Conservation (phyloP, 768 basidiomycete species). For the Pleurotus giganteus region DNA sequence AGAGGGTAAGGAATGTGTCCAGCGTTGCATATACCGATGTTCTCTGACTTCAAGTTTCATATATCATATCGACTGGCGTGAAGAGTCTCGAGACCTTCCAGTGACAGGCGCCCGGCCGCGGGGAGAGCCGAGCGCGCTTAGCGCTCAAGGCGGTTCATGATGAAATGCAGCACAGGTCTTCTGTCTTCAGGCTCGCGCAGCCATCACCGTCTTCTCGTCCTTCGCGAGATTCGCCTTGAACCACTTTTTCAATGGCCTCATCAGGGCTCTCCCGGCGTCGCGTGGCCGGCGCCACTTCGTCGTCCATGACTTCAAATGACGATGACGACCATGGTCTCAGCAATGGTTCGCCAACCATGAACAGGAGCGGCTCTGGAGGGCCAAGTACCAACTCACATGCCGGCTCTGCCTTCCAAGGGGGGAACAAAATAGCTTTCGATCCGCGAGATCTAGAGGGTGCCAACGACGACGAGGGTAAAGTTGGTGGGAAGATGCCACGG, state of each 20-base stretch:
- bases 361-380: constrained; percentile 15
- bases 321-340: constrained; percentile 18
- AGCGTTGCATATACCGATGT: too few relatives aligned
- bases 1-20: too few relatives aligned
- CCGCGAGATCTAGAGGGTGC: constrained; percentile 82
- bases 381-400: constrained; percentile 49
- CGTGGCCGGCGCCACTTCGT: constrained; percentile 39
- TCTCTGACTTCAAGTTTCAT: too few relatives aligned
- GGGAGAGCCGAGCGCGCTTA: neutral
- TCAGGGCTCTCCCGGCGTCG: constrained; percentile 57
- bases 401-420: constrained; percentile 82
- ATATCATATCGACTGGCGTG: neutral
- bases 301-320: constrained; percentile 36
- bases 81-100: neutral
- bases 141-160: constrained; percentile 4
- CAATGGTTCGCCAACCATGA: constrained; percentile 14
- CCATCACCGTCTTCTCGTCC: neutral
- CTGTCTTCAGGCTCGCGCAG: too few relatives aligned
- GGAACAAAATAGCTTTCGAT: constrained; percentile 90
- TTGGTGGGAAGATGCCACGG: constrained; percentile 74
- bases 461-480: constrained; percentile 51
- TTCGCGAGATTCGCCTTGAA: neutral
- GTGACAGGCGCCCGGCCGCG: neutral
- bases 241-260: constrained; percentile 39
- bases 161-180: neutral